phyloP scores from a whole-genome alignment of 2,329 filamentous ascomycete genomes.

The Orbilia brochopaga region DNA sequence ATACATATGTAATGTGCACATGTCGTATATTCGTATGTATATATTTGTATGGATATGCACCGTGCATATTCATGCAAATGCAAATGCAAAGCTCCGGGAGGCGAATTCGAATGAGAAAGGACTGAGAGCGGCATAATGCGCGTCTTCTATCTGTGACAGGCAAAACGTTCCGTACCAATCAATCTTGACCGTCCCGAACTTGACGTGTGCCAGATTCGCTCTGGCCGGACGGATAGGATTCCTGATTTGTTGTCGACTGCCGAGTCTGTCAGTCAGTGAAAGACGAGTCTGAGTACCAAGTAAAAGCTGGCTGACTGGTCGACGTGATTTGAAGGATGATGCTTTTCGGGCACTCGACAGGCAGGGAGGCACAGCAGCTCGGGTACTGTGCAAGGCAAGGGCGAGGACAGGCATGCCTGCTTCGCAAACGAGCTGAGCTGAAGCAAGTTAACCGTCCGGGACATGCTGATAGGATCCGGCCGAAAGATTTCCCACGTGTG shows the following conservation, averaged over 20 bases:
- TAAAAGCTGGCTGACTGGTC: too few species aligned
- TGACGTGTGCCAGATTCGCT: constrained; percentile 44
- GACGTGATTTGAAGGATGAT: not conserved
- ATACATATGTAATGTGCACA: not conserved
- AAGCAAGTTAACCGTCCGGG: constrained; percentile 6
- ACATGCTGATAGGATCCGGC: constrained; percentile 19
- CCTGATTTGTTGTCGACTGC: constrained; percentile 15
- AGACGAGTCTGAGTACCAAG: too few species aligned
- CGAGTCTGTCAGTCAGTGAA: not conserved
- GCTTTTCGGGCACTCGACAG: constrained; percentile 1
- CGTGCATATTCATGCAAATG: not conserved
- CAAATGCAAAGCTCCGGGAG: constrained; percentile 19
- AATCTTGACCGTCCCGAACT: constrained; percentile 25
- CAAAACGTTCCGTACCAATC: constrained; percentile 36
- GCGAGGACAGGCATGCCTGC: constrained; percentile 18
- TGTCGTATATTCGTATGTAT: too few species aligned
- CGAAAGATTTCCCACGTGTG: constrained; percentile 44
- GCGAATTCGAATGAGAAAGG: constrained; percentile 33
- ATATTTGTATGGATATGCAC: not conserved
- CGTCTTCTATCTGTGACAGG: constrained; percentile 37
- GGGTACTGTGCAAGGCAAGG: constrained; percentile 18
- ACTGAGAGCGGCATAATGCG: constrained; percentile 16
- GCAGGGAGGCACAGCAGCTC: constrained; percentile 8
- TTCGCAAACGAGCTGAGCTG: constrained; percentile 35
- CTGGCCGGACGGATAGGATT: constrained; percentile 14